These are phyloP conservation scores for Clarireedia homoeocarpa DNA, from an alignment of 2,329 filamentous ascomycete genomes.

Conservation along the genomic window DNA sequence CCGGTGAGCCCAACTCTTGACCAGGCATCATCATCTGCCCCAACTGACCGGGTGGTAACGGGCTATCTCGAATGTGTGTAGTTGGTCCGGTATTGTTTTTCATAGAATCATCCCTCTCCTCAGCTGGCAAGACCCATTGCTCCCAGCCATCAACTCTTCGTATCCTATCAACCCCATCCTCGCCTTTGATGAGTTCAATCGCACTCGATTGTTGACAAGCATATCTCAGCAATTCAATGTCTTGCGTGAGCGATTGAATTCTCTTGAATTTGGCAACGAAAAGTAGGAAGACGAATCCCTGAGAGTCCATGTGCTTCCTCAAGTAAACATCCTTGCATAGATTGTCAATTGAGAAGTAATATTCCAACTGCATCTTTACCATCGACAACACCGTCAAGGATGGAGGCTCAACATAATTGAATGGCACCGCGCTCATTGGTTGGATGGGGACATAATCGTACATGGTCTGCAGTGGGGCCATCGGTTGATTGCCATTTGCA, in stretches of 20 bases:
- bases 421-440: slow-evolving; percentile 50
- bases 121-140: slow-evolving; percentile 66
- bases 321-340: slow-evolving; percentile 88
- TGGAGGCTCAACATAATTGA: slow-evolving; percentile 49
- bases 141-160: slow-evolving; percentile 71
- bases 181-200: slow-evolving; percentile 67
- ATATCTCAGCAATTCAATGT: slow-evolving; percentile 65
- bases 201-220: slow-evolving; percentile 65
- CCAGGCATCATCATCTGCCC: slow-evolving; percentile 22
- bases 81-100: slow-evolving; percentile 67
- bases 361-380: slow-evolving; percentile 58
- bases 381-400: slow-evolving; percentile 30
- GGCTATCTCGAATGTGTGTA: slow-evolving; percentile 24
- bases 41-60: slow-evolving; percentile 17
- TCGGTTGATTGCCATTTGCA: slow-evolving; percentile 29
- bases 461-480: slow-evolving; percentile 41
- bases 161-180: slow-evolving; percentile 72
- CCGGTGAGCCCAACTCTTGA: slow-evolving; percentile 22
- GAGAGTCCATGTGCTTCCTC: slow-evolving; percentile 85
- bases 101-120: slow-evolving; percentile 64
- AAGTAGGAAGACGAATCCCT: slow-evolving; percentile 78
- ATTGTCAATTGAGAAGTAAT: slow-evolving; percentile 96
- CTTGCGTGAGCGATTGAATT: slow-evolving; percentile 63
- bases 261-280: slow-evolving; percentile 84
- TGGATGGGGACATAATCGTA: slow-evolving; percentile 50